A percentile compares a stretch with the other conserved stretches of the same genome.
Evolutionary conservation across 2,329 filamentous ascomycete species (phyloP).

Genomic region (Aquanectria penicillioides): DNA sequence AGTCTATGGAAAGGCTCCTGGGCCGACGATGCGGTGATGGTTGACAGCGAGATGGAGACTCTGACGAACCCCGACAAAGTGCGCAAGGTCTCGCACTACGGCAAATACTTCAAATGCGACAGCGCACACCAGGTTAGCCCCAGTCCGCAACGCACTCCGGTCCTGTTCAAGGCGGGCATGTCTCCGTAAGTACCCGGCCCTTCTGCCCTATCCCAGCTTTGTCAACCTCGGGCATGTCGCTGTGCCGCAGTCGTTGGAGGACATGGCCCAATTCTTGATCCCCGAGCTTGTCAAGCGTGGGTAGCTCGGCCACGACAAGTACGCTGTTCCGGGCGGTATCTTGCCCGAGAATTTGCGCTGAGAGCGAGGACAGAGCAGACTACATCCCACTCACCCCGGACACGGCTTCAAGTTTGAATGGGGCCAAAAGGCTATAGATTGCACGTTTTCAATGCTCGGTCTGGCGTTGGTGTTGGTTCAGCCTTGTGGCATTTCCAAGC

Average conservation of each 20-base stretch:
- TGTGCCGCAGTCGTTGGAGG: constrained; percentile 24
- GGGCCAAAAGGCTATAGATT: too few relatives aligned
- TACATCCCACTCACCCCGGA: neutral
- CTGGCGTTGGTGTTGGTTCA: too few relatives aligned
- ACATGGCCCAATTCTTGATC: constrained; percentile 25
- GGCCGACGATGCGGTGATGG: constrained; percentile 46
- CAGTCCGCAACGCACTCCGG: constrained; percentile 57
- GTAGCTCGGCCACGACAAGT: constrained; percentile 13
- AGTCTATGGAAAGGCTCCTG: constrained; percentile 53
- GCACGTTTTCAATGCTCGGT: too few relatives aligned
- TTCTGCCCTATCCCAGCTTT: constrained; percentile 50
- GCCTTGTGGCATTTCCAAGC: too few relatives aligned
- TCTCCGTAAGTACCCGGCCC: neutral
- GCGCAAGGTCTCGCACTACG: constrained; percentile 49
- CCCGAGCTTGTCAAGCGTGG: constrained; percentile 21
- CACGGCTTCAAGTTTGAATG: neutral
- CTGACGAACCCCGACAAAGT: constrained; percentile 49
- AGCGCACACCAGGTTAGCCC: constrained; percentile 57
- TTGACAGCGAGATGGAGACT: constrained; percentile 32
- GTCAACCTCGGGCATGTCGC: constrained; percentile 30
- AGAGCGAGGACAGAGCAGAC: neutral
- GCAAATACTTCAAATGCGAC: constrained; percentile 41
- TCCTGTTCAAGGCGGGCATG: constrained; percentile 58
- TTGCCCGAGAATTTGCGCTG: constrained; percentile 11
- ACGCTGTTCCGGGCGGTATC: neutral